Base-by-base conservation (phyloP, 441 rosid genomes). In the Syzygium malaccense region DNA sequence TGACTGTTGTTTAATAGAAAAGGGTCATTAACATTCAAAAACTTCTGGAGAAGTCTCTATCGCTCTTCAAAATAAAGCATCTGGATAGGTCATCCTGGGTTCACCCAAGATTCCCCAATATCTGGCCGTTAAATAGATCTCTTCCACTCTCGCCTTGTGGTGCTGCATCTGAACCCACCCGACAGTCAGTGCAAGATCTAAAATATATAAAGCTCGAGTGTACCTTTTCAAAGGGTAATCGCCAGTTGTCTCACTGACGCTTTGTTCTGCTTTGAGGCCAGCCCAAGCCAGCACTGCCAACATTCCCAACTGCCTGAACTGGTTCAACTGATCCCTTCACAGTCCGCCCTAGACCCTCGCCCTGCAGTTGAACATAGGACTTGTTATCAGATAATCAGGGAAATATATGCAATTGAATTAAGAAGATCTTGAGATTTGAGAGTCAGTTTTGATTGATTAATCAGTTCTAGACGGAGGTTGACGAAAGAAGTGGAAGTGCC, bases 251-350 rank as follows among this genome's bases (percentile, higher is more conserved):
- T 88, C 68, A 86, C 28, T 32, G 53, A 58, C 49, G 91, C 89
- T 88, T 87, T 33, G 87, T 90, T 89, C 93, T 92, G 86, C 90
- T 92, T 66, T 88, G 92, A 66, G 97, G 95, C 95, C 95, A 97
- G 14, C 99, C 98, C 57, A 97, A 86, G 45, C 99, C 99, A 85
- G 96, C 96, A 86, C 87, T 96, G 88, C 99, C 99, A 75, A 93
- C 90, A 90, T 96, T 96, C 85, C 98, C 96, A 48, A 91, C 92
- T 48, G 96, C 95, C 89, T 94, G 93, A 86, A 96, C 88, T 9
- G 99, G 99, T 91, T 93, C 95, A 26, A 93, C 91, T 93, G 94
- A 90, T 75, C 99, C 99, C 91, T 94, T 94, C 57, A 91, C 86
- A n/a, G 91, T 91, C 89, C 91, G 94, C 85, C 99, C 98, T 30